A percentile compares a stretch with the other conserved stretches of the same genome.
Conservation (phyloP, 129 eudicot genomes). For the Erigeron canadensis region DNA sequence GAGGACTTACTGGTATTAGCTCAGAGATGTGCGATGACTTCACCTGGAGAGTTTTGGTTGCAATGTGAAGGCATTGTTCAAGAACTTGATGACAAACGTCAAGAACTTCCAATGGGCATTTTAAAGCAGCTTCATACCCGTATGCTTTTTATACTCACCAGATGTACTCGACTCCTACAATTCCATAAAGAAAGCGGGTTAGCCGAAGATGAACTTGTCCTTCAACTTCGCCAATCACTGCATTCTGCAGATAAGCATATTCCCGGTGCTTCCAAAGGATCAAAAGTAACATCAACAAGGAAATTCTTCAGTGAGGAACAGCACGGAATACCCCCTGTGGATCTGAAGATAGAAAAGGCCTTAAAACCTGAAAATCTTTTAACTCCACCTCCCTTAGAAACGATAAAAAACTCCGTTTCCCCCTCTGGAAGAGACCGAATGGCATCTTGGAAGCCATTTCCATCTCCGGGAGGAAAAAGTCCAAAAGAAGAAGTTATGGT, state of each 20-base stretch:
- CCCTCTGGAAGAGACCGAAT: conserved; percentile 63
- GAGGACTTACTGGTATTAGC: conserved; percentile 90
- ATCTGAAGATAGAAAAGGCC: conserved; percentile 50
- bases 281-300: conserved; percentile 46
- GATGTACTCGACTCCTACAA: conserved; percentile 89
- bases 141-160: conserved; percentile 96
- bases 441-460: conserved; percentile 93
- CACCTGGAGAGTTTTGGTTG: conserved; percentile 96
- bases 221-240: conserved; percentile 82
- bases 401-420: conserved; percentile 47
- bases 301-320: conserved; percentile 92
- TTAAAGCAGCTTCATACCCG: conserved; percentile 96
- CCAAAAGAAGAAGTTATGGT: conserved; percentile 52
- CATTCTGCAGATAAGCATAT: conserved; percentile 58
- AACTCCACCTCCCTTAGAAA: conserved; percentile 42
- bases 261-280: conserved; percentile 45
- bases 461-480: conserved; percentile 70
- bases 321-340: conserved; percentile 31
- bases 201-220: conserved; percentile 83
- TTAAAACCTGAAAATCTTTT: conserved; percentile 31
- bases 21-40: conserved; percentile 87
- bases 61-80: conserved; percentile 99
- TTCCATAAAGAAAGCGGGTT: conserved; percentile 97
- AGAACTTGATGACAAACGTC: conserved; percentile 92
- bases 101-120: conserved; percentile 88